Evolutionary conservation across 225 moss, liverwort and hornwort genomes (phyloP).

Genomic region (Antitrichia curtipendula): DNA sequence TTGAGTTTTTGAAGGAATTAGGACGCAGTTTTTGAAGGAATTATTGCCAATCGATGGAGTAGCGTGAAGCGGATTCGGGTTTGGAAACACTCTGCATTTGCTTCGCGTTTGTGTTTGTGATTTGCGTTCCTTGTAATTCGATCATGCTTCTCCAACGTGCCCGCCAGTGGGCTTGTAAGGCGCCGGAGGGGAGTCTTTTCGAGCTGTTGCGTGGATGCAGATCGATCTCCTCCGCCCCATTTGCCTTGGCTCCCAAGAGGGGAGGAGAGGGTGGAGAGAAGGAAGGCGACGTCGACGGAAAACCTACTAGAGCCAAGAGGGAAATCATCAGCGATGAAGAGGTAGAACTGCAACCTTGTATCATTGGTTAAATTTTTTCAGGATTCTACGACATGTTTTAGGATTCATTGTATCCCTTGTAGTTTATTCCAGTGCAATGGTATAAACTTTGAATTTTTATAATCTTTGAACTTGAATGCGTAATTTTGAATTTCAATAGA

Average conservation of each 20-base stretch:
- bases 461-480: neutral
- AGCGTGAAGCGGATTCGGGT: neutral
- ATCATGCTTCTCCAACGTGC: slow-evolving; percentile 35
- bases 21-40: neutral
- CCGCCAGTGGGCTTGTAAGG: slow-evolving; percentile 13
- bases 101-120: neutral
- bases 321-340: slow-evolving; percentile 51
- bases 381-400: neutral
- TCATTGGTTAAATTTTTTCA: neutral
- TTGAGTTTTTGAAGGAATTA: neutral
- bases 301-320: slow-evolving; percentile 14
- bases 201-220: slow-evolving; percentile 15
- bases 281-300: slow-evolving; percentile 28
- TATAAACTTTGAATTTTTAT: neutral
- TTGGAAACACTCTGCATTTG: neutral
- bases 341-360: neutral
- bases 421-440: neutral
- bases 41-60: neutral
- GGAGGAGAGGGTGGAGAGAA: slow-evolving; percentile 1
- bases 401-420: neutral
- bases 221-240: slow-evolving; percentile 2
- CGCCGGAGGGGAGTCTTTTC: neutral
- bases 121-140: neutral
- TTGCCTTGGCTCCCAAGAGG: slow-evolving; percentile 6
- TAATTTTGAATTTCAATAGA: neutral